Base-by-base conservation (phyloP, 2,329 filamentous ascomycete species). In the Macroventuria anomochaeta region DNA sequence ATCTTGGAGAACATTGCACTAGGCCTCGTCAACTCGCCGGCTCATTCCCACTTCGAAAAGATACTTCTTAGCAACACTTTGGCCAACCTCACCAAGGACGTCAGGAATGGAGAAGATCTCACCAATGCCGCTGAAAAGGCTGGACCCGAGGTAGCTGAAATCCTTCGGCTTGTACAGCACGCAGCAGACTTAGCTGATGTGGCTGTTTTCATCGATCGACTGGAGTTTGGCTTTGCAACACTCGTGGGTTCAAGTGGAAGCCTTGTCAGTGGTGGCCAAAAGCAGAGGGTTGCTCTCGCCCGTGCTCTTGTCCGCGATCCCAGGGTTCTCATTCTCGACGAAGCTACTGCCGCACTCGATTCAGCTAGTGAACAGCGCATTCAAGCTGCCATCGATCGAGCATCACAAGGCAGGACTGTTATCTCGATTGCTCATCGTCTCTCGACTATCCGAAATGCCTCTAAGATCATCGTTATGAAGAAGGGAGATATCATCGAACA, bases 311-410 rank as follows among this genome's bases (percentile, higher is more conserved):
- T 87, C 25, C 76, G 80, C 3, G 77, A 86, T 38, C 84, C 84
- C 2, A 76, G 76, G 42, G 81, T 88, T 7, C 74, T 87, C 3
- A 76, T 88, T 10, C 74, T 87, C 2, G 85, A 88, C 37, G 85
- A 88, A 64, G 84, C 85, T 2, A 88, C 85, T 1, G 80, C 83
- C 0, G 79, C 85, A 1, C 76, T 88, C 0, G 85, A 88, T 64
- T 84, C 83, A 12, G 77, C 78, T 2, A 84, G 80, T 39, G 85
- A 87, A 63, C 76, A 75, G 37, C 76, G 79, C 4, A 85, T 87
- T 36, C 81, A 85, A 61, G 59, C 56, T 34, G 72, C 74, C 3
- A 72, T 76, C 20, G 71, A 73, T 15, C 63, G 61, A 15, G 69
- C 68, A 13, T 69, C 70, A 4, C 39, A 63, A 18, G 71, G 72